Evolutionary conservation across 2,329 filamentous ascomycete species (phyloP), one percentile per base, ranked within the genome.

Genomic region (Aspergillus transmontanensis): DNA sequence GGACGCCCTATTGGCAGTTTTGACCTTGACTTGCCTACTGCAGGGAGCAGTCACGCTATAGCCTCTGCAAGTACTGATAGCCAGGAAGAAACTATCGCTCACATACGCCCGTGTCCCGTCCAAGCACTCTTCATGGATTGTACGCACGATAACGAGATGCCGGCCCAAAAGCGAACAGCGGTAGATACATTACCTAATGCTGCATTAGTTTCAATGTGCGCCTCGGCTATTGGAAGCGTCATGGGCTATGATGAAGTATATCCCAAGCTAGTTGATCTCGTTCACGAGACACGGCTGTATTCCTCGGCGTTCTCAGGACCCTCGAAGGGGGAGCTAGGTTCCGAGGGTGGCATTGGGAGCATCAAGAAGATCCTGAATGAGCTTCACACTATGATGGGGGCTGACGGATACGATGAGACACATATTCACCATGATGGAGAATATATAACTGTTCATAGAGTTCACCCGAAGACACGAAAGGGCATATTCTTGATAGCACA

Each of bases 181-280:
- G 88, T 93, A 64, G 96, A 99, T 75, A 98, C 95, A 0, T 84
- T 99, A 11, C 92, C 96, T 9, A 98, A 96, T 73, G 94, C 94
- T 57, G 95, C 95, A 6, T 84, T 99, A 4, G 94, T 98, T 43
- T 91, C 90, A 74, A 97, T 99, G 94, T 99, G 96, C 77, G 89
- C 93, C 28, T 97, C 93, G 71, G 93, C 94, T 1, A 94, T 91
- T 9, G 95, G 95, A 51, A 98, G 95, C 74, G 95, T 98, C 55
- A 97, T 98, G 89, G 95, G 95, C 1, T 98, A 97, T 72, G 95
- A 99, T 74, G 95, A 99, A 77, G 89, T 98, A 64, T 99, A 98
- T 71, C 95, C 95, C 1, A 89, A 90, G 70, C 84, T 97, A 60
- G 88, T 99, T n/a, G 93, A 99, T 71, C 85, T 99, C 19, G 95